These are phyloP conservation scores for Rhodotorula sp. DNA, from an alignment of 1,284 basidiomycete genomes.

Conservation along the genomic window DNA sequence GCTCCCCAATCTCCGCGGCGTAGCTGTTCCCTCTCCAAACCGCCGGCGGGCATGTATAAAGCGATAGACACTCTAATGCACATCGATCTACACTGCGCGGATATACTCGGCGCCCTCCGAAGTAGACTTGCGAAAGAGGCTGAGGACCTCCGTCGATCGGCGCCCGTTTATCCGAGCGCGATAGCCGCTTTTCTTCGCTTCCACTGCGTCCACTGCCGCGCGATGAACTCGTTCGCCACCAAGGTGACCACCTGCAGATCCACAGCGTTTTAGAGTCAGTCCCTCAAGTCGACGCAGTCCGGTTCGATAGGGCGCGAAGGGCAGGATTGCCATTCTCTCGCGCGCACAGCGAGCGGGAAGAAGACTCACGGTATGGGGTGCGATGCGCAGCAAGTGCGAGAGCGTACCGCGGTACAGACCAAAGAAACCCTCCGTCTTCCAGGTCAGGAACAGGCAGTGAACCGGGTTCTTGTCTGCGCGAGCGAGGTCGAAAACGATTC, in stretches of 20 bases:
- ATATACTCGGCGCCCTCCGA: too few relatives aligned
- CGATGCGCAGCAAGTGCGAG: constrained; percentile 86
- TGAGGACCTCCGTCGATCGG: too few relatives aligned
- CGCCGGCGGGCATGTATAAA: too few relatives aligned
- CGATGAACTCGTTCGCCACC: constrained; percentile 42
- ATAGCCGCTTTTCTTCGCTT: constrained; percentile 13
- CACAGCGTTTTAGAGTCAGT: background rate
- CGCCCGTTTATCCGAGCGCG: background rate
- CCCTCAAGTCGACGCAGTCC: too few relatives aligned
- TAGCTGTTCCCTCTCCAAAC: too few relatives aligned
- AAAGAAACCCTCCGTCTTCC: constrained; percentile 80
- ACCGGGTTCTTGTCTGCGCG: constrained; percentile 64
- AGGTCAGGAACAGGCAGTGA: constrained; percentile 94
- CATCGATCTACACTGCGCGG: too few relatives aligned
- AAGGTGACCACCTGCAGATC: constrained; percentile 41
- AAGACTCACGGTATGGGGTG: constrained; percentile 66
- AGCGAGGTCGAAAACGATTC: background rate
- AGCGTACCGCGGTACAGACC: constrained; percentile 94
- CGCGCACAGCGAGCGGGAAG: too few relatives aligned
- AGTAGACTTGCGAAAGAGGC: too few relatives aligned
- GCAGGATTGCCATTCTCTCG: background rate
- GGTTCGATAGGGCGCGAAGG: background rate
- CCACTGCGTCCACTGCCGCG: constrained; percentile 31
- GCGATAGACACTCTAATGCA: too few relatives aligned
- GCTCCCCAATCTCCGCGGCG: too few relatives aligned